Evolutionary conservation across 2,329 filamentous ascomycete species (phyloP).

Genomic region (Aspergillus alliaceus): DNA sequence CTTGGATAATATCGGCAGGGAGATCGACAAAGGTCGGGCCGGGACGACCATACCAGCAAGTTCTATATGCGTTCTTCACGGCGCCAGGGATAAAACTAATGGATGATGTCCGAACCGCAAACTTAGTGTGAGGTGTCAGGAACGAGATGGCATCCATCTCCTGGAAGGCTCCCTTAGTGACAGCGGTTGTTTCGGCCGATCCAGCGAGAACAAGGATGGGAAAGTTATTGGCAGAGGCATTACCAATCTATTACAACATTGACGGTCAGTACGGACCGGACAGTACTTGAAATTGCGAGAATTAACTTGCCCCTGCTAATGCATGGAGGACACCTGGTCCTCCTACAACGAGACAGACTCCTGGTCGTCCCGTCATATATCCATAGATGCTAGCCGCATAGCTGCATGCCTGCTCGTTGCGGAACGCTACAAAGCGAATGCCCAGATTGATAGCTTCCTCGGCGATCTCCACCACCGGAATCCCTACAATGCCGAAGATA

Average conservation of each 20-base stretch:
- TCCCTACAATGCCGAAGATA: constrained; percentile 56
- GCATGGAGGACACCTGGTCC: constrained; percentile 60
- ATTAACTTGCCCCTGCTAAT: constrained; percentile 52
- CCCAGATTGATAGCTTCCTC: constrained; percentile 58
- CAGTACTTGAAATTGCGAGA: no score
- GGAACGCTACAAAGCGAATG: constrained; percentile 59
- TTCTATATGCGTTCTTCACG: constrained; percentile 54
- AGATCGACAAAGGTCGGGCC: constrained; percentile 57
- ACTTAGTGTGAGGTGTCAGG: constrained; percentile 54
- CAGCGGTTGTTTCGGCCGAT: constrained; percentile 52
- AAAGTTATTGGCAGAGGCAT: constrained; percentile 55
- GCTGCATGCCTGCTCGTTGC: constrained; percentile 60
- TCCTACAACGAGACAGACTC: constrained; percentile 59
- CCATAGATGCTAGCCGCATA: constrained; percentile 61
- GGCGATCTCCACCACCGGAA: constrained; percentile 58
- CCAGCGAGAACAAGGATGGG: constrained; percentile 57
- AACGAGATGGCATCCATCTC: constrained; percentile 57
- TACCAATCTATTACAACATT: constrained; percentile 42
- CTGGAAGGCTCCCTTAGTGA: constrained; percentile 58
- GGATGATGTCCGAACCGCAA: constrained; percentile 48
- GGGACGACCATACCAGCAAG: constrained; percentile 55
- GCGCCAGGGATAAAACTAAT: constrained; percentile 49
- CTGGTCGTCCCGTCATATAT: constrained; percentile 57
- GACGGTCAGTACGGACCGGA: constrained; percentile 1
- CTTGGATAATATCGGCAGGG: constrained; percentile 57